Conservation (phyloP, 768 basidiomycete genomes). For the Mycena floridula region DNA sequence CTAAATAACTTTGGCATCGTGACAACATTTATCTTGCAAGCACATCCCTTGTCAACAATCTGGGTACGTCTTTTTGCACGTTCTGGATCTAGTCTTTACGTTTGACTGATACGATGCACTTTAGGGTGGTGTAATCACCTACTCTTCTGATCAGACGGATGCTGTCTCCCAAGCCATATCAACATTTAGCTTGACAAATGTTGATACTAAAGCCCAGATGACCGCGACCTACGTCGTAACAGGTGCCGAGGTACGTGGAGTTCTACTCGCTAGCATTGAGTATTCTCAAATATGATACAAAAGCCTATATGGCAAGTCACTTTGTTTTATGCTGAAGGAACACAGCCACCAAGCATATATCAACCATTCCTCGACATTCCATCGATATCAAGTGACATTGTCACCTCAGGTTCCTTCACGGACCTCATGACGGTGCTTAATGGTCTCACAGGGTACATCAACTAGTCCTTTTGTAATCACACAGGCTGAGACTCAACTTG, state of each 20-base stretch:
- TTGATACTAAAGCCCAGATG: constrained; percentile 26
- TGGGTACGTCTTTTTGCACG: constrained; percentile 26
- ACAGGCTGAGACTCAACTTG: not conserved
- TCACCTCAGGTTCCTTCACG: not conserved
- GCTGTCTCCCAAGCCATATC: constrained; percentile 15
- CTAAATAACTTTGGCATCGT: constrained; percentile 25
- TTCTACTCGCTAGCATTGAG: not conserved
- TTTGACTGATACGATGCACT: not conserved
- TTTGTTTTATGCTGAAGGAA: not conserved
- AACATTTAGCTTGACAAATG: constrained; percentile 18
- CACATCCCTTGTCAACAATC: constrained; percentile 30
- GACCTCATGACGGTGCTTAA: not conserved
- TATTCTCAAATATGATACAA: not conserved
- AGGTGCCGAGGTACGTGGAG: not conserved
- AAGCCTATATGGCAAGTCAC: not conserved
- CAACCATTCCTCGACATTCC: not conserved
- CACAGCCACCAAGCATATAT: not conserved
- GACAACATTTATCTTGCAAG: constrained; percentile 32
- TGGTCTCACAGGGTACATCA: not conserved
- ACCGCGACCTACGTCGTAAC: constrained; percentile 23
- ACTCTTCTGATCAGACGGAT: constrained; percentile 11
- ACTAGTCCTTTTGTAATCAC: not conserved
- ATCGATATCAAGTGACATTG: not conserved
- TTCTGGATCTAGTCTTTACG: not conserved
- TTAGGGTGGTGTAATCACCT: constrained; percentile 29